Base-by-base conservation (phyloP, 2,329 filamentous ascomycete genomes). In the Alternaria longipes region DNA sequence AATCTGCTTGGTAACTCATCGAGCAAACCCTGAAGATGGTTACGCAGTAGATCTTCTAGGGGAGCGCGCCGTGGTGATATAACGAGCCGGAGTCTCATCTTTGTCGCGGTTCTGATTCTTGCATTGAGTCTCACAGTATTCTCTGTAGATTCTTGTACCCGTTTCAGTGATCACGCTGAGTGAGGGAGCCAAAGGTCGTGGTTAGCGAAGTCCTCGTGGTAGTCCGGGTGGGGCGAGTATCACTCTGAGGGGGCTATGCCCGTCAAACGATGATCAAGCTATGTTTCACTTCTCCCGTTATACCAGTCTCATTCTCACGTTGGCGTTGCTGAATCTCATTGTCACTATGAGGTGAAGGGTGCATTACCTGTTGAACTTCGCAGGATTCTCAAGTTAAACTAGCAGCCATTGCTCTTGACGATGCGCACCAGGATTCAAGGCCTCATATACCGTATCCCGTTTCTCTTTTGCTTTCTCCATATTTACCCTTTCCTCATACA, bases 1-100 rank as follows among this genome's bases (percentile, higher is more conserved):
- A 64, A 14, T 14, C 41, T 52, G 30, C 53, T 47, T 5, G 59
- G 59, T 1, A 64, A 46, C 2, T 56, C 36, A 32, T 64, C 53
- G 7, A 66, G 56, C 5, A 26, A 44, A 12, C 51, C 46, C 6
- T 60, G 30, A 6, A 66, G 53, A 30, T 56, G 53, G 4, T 6
- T 50, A 8, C 55, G 61, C 26, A 64, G 11, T 20, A 8, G 52
- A 3, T 9, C 30, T n/a, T 22, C 24, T 11, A 14, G 40, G 6
- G 16, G 12, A 12, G 18, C 34, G 4, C 4, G 26, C 4, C 32
- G 7, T 16, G 51, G 22, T 3, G 26, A 26, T 16, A 42, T 5
- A 8, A 42, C 4, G 46, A 50, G 46, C 32, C 46, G 34, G 24
- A 38, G 46, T 36, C 5, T 50, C 46, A 50, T 50, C 18, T 8